A percentile compares a stretch with the other conserved stretches of the same genome.
Evolutionary conservation across 1,284 basidiomycete species (phyloP).

Genomic region (Ganoderma sinense): DNA sequence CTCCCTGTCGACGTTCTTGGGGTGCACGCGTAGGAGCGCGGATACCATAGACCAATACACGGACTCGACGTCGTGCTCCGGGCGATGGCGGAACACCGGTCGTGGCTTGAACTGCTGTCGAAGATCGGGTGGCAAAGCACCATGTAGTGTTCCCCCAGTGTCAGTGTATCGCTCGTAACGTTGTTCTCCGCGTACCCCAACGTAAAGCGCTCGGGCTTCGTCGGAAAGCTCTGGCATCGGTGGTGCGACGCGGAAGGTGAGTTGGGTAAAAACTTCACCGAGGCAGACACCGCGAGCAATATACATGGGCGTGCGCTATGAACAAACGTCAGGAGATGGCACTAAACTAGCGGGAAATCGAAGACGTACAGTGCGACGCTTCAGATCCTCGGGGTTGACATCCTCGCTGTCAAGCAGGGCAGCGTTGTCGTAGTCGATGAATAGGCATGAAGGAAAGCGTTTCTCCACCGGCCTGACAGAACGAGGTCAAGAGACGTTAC

Average conservation of each 20-base stretch:
- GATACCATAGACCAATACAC: conserved; percentile 3
- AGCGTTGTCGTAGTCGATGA: conserved; percentile 3
- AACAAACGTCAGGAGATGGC: neutral
- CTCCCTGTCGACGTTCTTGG: neutral
- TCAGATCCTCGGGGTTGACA: neutral
- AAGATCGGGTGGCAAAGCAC: neutral
- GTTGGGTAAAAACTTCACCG: neutral
- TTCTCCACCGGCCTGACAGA: neutral
- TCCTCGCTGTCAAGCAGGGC: neutral
- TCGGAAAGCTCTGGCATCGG: neutral
- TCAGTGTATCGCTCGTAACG: neutral
- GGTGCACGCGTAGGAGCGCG: neutral
- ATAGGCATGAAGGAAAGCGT: neutral
- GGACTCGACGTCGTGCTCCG: conserved; percentile 8
- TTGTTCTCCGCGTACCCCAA: neutral
- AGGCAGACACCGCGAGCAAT: neutral
- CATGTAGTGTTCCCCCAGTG: too few relatives aligned
- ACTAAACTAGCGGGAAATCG: neutral
- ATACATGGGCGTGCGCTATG: neutral
- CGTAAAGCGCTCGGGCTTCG: neutral
- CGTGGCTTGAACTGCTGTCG: neutral
- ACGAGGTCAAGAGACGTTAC: neutral
- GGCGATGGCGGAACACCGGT: neutral
- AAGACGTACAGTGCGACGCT: neutral
- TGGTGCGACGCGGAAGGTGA: neutral